These are phyloP conservation scores for Neocucurbitaria cava DNA, from an alignment of 2,329 filamentous ascomycete species.

Conservation along the genomic window DNA sequence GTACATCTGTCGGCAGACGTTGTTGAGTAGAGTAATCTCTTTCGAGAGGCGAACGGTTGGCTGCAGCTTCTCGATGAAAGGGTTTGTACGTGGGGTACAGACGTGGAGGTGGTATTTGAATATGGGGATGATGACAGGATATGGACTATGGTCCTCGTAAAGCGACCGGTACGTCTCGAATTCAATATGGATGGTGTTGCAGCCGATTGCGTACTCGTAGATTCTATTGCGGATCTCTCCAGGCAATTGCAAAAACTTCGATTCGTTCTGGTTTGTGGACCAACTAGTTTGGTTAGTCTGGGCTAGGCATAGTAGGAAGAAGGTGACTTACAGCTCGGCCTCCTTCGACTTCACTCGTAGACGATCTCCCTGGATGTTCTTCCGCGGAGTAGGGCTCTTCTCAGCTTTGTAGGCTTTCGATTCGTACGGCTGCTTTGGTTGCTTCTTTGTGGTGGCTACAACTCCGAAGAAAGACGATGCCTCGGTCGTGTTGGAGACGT, in stretches of 20 bases:
- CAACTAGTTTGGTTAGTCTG: constrained; percentile 18
- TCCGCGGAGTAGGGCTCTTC: constrained; percentile 3
- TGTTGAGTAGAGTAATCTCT: constrained; percentile 29
- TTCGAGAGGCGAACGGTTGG: constrained; percentile 7
- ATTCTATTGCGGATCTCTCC: constrained; percentile 28
- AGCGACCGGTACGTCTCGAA: constrained; percentile 27
- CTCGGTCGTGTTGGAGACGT: constrained; percentile 7
- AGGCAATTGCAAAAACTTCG: constrained; percentile 34
- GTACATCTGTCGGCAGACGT: constrained; percentile 39
- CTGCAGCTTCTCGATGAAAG: constrained; percentile 10
- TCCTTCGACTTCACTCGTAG: constrained; percentile 18
- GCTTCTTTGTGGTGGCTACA: constrained; percentile 14
- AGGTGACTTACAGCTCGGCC: constrained; percentile 20
- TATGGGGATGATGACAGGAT: constrained; percentile 9
- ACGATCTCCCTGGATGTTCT: constrained; percentile 4
- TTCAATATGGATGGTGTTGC: constrained; percentile 33
- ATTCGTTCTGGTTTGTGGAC: constrained; percentile 30
- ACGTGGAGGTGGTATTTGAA: constrained; percentile 34
- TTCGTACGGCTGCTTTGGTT: constrained; percentile 15
- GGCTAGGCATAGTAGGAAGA: not conserved
- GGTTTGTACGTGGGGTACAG: constrained; percentile 15
- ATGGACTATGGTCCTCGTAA: not conserved
- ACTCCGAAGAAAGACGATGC: constrained; percentile 10
- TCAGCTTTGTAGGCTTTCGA: constrained; percentile 20
- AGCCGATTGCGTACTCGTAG: constrained; percentile 29